A percentile compares a stretch with the other conserved stretches of the same genome.
These are phyloP conservation scores for Steccherinum ochraceum DNA, from an alignment of 768 basidiomycete species.

Conservation along the genomic window DNA sequence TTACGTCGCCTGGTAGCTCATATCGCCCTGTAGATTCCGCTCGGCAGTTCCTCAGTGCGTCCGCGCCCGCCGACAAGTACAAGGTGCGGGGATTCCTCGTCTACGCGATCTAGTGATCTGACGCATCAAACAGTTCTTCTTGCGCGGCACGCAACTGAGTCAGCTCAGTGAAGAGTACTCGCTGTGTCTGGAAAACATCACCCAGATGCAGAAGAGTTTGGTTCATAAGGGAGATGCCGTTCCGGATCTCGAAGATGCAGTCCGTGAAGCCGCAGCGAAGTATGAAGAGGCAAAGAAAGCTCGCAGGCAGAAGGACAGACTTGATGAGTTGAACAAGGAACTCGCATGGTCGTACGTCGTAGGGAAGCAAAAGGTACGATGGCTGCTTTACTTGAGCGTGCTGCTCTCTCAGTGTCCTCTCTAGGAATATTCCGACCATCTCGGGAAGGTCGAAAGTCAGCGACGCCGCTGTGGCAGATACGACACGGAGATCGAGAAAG, in stretches of 20 bases:
- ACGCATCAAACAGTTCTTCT: constrained; percentile 66
- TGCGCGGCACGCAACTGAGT: constrained; percentile 85
- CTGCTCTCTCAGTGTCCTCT: too few relatives aligned
- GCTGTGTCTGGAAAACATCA: constrained; percentile 65
- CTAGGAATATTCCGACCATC: too few relatives aligned
- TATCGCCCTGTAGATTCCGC: constrained; percentile 24
- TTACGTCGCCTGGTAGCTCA: neutral
- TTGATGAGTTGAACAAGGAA: constrained; percentile 69
- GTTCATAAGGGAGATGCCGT: constrained; percentile 68
- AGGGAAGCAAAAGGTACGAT: constrained; percentile 57
- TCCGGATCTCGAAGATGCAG: constrained; percentile 62
- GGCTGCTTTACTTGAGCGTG: too few relatives aligned
- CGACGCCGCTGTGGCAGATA: too few relatives aligned
- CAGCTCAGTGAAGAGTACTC: constrained; percentile 88
- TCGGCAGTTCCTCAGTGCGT: constrained; percentile 77
- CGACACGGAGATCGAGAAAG: too few relatives aligned
- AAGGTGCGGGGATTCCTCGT: constrained; percentile 41
- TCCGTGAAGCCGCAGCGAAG: constrained; percentile 50
- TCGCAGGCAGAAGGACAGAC: constrained; percentile 60
- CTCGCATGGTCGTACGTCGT: constrained; percentile 85
- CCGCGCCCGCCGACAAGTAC: constrained; percentile 82
- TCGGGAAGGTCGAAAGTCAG: too few relatives aligned
- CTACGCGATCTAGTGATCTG: neutral
- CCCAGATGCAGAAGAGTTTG: constrained; percentile 58
- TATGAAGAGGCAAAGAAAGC: constrained; percentile 74